Base-by-base conservation (phyloP, 2,329 filamentous ascomycete genomes). In the Aspergillus tubingensis region DNA sequence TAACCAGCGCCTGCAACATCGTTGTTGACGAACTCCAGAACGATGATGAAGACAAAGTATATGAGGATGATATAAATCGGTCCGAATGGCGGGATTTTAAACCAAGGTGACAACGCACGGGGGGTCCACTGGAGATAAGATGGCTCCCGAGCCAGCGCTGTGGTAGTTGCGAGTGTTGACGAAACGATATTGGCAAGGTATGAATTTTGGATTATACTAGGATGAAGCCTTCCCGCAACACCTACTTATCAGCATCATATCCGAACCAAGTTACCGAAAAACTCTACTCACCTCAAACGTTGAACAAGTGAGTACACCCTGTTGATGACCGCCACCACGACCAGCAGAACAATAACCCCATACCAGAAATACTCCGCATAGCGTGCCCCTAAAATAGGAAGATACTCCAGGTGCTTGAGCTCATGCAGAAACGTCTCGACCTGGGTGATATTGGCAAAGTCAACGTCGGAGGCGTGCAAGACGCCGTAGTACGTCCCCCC, bases 291-390 rank as follows among this genome's bases (percentile, higher is more conserved):
- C 47, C 47, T 32, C 47, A 30, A 10, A 3, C n/a, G 17, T 13
- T 10, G 47, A 32, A 50, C 25, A 10, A 50, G 17, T 10, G 47
- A 17, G 8, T n/a, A 50, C 8, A 30, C 17, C n/a, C 47, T 8
- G 47, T 50, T 50, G 25, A 50, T 19, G 6, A 30, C n/a, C 4
- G 47, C 47, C 4, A 30, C 25, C 25, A 32, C 15, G 1, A 8
- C 27, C 25, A 50, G 25, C 8, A 50, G 25, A 3, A 50, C 47
- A 30, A 50, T 50, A n/a, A 50, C n/a, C 15, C 47, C 47, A 30
- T 50, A 50, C 47, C 47, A 50, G 47, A 50, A 50, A 30, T 50
- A 50, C 17, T 30, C 25, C 13, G 47, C 47, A 30, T 50, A 50
- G 15, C 8, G 47, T 25, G 47, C 47, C 10, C 47, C 47, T 15